Conservation (phyloP, 1,139 yeast genomes). For the Taphrina confusa region DNA sequence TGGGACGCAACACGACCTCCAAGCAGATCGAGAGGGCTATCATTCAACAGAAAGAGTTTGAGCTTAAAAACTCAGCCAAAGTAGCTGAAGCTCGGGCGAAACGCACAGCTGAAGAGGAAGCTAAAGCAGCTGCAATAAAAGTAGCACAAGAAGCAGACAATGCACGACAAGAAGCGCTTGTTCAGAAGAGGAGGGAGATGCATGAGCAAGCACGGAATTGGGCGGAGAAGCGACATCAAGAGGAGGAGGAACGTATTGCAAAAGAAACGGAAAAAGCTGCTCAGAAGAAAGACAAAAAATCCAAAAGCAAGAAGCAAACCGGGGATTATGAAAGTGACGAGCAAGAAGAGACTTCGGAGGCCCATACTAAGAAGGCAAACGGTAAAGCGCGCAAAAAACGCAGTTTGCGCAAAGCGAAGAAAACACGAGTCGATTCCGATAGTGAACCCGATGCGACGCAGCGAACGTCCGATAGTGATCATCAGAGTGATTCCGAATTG, state of each 20-base stretch:
- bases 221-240: conserved; percentile 29
- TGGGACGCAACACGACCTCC: conserved; percentile 75
- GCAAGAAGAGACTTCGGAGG: not conserved
- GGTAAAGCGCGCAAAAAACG: conserved; percentile 2
- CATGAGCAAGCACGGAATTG: conserved; percentile 31
- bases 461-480: conserved; percentile 2
- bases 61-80: conserved; percentile 46
- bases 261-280: conserved; percentile 30
- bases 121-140: not conserved
- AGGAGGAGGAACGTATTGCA: conserved; percentile 32
- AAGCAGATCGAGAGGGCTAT: conserved; percentile 70
- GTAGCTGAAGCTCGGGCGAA: conserved; percentile 35
- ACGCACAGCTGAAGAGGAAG: conserved; percentile 32
- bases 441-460: not conserved
- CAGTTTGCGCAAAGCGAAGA: not conserved
- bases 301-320: not conserved
- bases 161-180: conserved; percentile 19
- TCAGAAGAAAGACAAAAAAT: conserved; percentile 12
- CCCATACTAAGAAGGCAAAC: not conserved
- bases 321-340: conserved; percentile 15
- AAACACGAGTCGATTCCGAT: not conserved
- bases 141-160: conserved; percentile 21
- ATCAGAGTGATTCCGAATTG: not conserved
- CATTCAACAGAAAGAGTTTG: conserved; percentile 71
- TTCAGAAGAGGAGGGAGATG: conserved; percentile 30